phyloP scores from a whole-genome alignment of 805 yeast species.

The Candida vaughaniae region DNA sequence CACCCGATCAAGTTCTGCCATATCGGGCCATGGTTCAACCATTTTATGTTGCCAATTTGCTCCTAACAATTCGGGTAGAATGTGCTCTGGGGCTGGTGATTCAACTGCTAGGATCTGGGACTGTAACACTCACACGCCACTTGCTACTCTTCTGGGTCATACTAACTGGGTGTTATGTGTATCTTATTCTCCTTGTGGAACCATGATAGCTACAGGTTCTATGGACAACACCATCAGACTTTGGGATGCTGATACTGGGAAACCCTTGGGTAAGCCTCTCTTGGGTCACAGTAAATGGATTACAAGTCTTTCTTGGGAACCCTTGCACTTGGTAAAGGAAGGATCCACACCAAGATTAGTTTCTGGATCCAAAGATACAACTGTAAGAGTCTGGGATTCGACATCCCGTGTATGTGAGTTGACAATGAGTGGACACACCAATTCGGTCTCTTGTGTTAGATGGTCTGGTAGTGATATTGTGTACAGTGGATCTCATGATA shows the following conservation, averaged over 20 bases:
- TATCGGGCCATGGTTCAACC: conserved; percentile 94
- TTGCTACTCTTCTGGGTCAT: conserved; percentile 79
- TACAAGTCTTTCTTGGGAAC: conserved; percentile 91
- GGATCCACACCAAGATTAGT: conserved; percentile 72
- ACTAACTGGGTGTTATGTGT: conserved; percentile 92
- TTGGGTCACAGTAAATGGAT: conserved; percentile 89
- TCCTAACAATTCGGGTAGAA: conserved; percentile 77
- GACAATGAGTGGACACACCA: conserved; percentile 84
- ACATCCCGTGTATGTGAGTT: conserved; percentile 60
- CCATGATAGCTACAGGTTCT: conserved; percentile 89
- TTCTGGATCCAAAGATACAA: conserved; percentile 89
- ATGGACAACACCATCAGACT: conserved; percentile 88
- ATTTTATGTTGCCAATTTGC: conserved; percentile 91
- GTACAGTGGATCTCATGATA: conserved; percentile 92
- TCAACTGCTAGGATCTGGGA: conserved; percentile 96
- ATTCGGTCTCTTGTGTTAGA: conserved; percentile 90
- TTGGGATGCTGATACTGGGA: conserved; percentile 82
- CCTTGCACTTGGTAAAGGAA: conserved; percentile 71
- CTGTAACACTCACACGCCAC: conserved; percentile 90
- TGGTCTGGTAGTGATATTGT: conserved; percentile 91
- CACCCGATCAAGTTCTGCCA: conserved; percentile 87
- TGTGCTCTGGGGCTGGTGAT: conserved; percentile 97
- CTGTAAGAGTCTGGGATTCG: conserved; percentile 87
- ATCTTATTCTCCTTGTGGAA: conserved; percentile 89
- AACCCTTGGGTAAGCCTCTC: conserved; percentile 68